Conservation (phyloP, 345 rosid genomes). For the Eucalyptus viminalis region DNA sequence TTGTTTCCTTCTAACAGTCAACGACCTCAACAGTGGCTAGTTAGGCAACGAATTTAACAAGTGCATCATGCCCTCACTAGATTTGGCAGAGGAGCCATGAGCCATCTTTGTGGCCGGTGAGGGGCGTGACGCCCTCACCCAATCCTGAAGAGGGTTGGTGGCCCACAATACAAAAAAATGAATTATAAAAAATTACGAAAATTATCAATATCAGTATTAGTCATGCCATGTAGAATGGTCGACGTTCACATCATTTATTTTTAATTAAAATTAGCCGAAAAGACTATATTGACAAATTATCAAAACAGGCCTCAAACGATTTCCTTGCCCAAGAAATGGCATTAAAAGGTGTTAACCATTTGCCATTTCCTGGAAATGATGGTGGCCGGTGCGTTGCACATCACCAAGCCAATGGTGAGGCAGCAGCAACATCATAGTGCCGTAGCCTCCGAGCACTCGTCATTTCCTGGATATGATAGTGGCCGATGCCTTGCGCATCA, state of each 20-base stretch:
- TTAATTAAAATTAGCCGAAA: accelerated
- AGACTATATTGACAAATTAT: no score
- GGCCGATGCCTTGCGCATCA: neutral
- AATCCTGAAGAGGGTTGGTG: no score
- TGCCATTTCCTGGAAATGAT: neutral
- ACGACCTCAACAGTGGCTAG: accelerated
- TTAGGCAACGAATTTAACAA: accelerated
- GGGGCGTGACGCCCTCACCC: no score
- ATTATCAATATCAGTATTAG: accelerated
- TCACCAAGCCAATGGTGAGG: no score
- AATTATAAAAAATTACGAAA: no score
- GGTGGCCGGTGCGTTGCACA: neutral
- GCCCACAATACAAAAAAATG: no score
- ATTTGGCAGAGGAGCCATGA: no score
- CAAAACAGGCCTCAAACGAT: accelerated
- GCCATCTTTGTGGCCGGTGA: no score
- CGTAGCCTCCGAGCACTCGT: neutral
- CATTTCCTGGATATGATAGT: neutral
- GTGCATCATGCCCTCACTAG: no score
- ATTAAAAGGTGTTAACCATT: neutral
- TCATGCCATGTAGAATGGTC: accelerated
- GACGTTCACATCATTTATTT: accelerated
- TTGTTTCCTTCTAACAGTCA: no score
- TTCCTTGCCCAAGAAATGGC: neutral
- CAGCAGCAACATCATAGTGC: no score